These are phyloP conservation scores for Coniferiporia sulphurascens DNA, from an alignment of 1,284 basidiomycete genomes.

Conservation along the genomic window DNA sequence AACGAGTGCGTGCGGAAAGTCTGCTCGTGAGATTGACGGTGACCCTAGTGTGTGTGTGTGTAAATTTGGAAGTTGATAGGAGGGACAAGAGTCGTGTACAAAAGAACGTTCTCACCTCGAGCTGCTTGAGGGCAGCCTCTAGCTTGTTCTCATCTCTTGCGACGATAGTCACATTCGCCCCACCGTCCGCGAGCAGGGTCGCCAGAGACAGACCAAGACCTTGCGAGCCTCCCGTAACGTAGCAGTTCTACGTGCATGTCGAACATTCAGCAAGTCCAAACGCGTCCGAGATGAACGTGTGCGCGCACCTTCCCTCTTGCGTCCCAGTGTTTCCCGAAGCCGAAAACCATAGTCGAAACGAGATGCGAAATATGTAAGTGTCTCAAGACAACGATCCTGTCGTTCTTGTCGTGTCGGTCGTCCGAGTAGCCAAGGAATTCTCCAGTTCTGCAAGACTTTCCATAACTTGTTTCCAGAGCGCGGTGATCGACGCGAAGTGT, in stretches of 20 bases:
- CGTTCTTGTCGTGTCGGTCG: too few relatives aligned
- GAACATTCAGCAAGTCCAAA: neutral
- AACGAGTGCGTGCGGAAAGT: conserved; percentile 59
- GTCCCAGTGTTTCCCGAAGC: conserved; percentile 19
- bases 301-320: conserved; percentile 21
- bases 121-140: conserved; percentile 47
- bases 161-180: conserved; percentile 80
- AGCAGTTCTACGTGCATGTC: conserved; percentile 51
- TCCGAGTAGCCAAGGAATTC: too few relatives aligned
- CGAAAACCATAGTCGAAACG: neutral
- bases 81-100: conserved; percentile 15
- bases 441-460: too few relatives aligned
- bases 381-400: too few relatives aligned
- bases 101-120: conserved; percentile 47
- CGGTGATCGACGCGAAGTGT: too few relatives aligned
- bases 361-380: too few relatives aligned
- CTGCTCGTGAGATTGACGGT: conserved; percentile 49
- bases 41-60: conserved; percentile 29
- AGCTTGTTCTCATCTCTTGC: conserved; percentile 65
- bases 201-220: conserved; percentile 78
- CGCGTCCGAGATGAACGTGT: neutral
- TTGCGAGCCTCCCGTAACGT: conserved; percentile 77
- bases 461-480: too few relatives aligned
- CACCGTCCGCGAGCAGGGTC: conserved; percentile 59
- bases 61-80: neutral